Evolutionary conservation across 2,329 filamentous ascomycete genomes (phyloP), one percentile per base, ranked within the genome.

Genomic region (Venturia carpophila): DNA sequence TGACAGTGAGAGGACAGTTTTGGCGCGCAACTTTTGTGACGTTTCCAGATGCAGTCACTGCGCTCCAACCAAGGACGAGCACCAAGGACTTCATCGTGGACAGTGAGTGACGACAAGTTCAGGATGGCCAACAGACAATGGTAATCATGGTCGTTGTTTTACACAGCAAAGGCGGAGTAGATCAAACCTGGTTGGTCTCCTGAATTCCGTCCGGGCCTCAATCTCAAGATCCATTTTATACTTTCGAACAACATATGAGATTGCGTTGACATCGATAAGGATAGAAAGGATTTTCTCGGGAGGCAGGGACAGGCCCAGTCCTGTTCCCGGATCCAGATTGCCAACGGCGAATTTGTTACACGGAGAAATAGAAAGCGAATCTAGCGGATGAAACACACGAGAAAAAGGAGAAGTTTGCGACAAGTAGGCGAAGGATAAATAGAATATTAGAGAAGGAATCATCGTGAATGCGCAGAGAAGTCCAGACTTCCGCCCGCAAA

Each of bases 1-100:
- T 58, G 21, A 64, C 49, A n/a, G 49, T 64, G n/a, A 58, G 27
- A 19, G 52, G 52, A 27, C 39, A 62, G 21, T 43, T 19, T 21
- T 43, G 21, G 21, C 60, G 52, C 27, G 52, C 30, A 15, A 56
- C 30, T 9, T 56, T 56, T 7, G 52, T 37, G 27, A 56, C 52
- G 17, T 27, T 56, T 19, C 52, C 52, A 5, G n/a, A 37, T 9
- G 21, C 30, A 37, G 15, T 34, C 24, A 30, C 30, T 3, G 52
- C 30, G 15, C 52, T n/a, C 6, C 9, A 15, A 37, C 13, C 30
- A 56, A 56, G 27, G 0, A 56, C 3, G 52, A 56, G 30, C 15
- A 56, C 4, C 6, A 37, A n/a, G 27, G 17, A n/a, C 30, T 34
- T 56, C 52, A 56, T 56, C 5, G 15, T 37, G 52, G 17, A 5